Conservation (phyloP, 306 rosid species). For the Cicer judaicum region DNA sequence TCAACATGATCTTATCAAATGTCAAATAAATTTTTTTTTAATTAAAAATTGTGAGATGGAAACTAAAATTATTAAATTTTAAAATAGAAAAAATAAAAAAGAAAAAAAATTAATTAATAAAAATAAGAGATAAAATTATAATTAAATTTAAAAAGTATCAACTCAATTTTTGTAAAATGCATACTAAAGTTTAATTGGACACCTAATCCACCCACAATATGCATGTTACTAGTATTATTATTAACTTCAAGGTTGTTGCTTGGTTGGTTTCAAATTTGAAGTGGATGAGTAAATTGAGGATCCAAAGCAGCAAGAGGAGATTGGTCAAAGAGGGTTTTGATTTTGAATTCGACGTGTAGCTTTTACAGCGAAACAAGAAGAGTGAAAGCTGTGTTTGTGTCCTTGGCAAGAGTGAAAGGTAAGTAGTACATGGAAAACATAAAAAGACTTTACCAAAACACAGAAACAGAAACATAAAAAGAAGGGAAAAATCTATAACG, state of each 20-base stretch:
- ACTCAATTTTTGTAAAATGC: no score
- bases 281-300: not conserved
- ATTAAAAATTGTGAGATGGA: no score
- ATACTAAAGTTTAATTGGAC: no score
- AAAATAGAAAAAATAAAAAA: no score
- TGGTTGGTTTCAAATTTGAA: not conserved
- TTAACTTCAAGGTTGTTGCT: not conserved
- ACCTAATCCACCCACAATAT: not conserved
- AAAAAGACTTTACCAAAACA: conserved; percentile 36
- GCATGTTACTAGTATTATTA: not conserved
- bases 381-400: conserved; percentile 8
- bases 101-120: no score
- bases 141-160: no score
- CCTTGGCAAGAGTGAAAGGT: not conserved
- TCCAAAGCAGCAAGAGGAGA: not conserved
- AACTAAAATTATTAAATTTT: no score
- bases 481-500: conserved; percentile 38
- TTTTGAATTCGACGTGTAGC: not conserved
- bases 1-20: no score
- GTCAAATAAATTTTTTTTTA: no score
- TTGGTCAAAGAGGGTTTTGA: not conserved
- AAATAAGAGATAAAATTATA: no score
- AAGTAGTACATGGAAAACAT: not conserved
- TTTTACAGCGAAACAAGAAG: not conserved
- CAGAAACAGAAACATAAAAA: conserved; percentile 44